Base-by-base conservation (phyloP, 805 yeast genomes). In the Cyberlindnera mycetangii region DNA sequence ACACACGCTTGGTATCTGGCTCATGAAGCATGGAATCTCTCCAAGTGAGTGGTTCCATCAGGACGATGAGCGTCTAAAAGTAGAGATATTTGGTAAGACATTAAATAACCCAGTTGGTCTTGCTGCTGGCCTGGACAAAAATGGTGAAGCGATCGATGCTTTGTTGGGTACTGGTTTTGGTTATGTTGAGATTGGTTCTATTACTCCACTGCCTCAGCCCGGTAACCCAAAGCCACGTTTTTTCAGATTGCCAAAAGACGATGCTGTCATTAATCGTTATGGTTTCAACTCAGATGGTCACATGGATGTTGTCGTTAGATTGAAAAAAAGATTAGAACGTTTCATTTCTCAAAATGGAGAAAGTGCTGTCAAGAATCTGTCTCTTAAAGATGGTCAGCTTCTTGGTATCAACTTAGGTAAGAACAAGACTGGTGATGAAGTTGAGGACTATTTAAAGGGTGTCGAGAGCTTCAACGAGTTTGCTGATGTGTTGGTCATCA, bases 241-340 rank as follows among this genome's bases (percentile, higher is more conserved):
- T 58, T 92, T 90, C 71, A 78, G 98, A 56, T 72, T 92, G 47
- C 79, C 85, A 6, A 71, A 78, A 51, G 97, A 92, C 63, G 85
- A 79, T 44, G 97, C 97, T 5, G 96, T 92, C 33, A 88, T 90
- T 55, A 92, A 92, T 69, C 75, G 98, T 50, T 92, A 90, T 61
- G 98, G 98, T 2, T 90, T 92, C 74, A 92, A 92, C 61, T 89
- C 97, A 4, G 75, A 78, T 38, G 98, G 98, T 35, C 97, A 89
- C 61, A 77, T 79, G 52, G 75, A 68, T 27, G 96, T 90, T 19
- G 67, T 82, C 42, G 79, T 79, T 2, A 74, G 82, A n/a, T 71
- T 90, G 56, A 75, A 81, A 52, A 55, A 76, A 32, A 79, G 98
- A 55, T 74, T 84, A 44, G 72, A 71, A 36, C 69, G 69, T 33